These are phyloP conservation scores for Chlamydomonas eustigma DNA, from an alignment of 139 green algal species.

Conservation along the genomic window DNA sequence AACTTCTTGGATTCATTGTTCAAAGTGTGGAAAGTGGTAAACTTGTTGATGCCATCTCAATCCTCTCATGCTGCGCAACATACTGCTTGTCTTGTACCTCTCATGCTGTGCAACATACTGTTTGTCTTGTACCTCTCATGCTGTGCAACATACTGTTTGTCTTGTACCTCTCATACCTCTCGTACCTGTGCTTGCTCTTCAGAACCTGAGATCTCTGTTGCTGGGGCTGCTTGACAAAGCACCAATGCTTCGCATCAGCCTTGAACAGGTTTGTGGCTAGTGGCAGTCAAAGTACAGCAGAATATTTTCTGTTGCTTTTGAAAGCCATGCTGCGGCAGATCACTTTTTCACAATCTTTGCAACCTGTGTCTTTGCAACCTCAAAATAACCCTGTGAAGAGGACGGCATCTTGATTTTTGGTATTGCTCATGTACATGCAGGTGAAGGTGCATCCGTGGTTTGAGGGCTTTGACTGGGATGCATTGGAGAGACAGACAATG, in stretches of 20 bases:
- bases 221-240: slow-evolving; percentile 21
- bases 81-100: background rate
- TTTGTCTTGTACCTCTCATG: background rate
- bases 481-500: background rate
- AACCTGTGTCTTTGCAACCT: slow-evolving; percentile 6
- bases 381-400: too few species aligned
- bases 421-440: slow-evolving; percentile 1
- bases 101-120: background rate
- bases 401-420: too few species aligned
- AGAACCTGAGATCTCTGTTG: slow-evolving; percentile 14
- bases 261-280: background rate
- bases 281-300: background rate
- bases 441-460: slow-evolving; percentile 8
- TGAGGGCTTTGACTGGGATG: slow-evolving; percentile 13
- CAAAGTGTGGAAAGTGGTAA: background rate
- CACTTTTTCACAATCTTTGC: background rate
- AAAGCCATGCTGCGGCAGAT: background rate
- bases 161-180: background rate
- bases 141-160: background rate
- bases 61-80: background rate
- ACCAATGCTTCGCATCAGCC: slow-evolving; percentile 12
- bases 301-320: background rate
- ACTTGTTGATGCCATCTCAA: background rate
- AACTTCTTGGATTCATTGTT: too few species aligned
- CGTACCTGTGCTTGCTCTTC: background rate